Conservation (phyloP, 2,329 filamentous ascomycete genomes). For the Nemania abortiva region DNA sequence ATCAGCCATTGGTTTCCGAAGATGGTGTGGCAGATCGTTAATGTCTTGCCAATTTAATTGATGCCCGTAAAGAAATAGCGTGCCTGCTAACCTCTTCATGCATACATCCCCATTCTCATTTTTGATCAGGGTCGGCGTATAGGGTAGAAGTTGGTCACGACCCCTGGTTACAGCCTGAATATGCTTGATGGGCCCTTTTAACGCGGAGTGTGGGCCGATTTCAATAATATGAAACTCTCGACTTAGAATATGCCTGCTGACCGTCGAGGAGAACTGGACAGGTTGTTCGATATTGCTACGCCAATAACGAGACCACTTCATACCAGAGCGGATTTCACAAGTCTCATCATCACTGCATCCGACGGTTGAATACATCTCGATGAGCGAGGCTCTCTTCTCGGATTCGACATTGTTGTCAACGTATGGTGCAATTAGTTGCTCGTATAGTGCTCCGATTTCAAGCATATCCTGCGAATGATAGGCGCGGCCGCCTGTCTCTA, state of each 20-base stretch:
- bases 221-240: neutral
- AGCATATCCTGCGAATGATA: neutral
- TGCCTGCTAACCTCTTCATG: neutral
- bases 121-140: neutral
- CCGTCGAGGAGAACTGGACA: too few species aligned
- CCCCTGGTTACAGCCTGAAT: neutral
- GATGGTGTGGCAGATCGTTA: neutral
- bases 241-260: neutral
- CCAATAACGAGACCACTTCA: neutral
- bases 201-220: conserved; percentile 52
- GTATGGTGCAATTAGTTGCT: neutral
- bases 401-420: neutral
- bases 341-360: too few species aligned
- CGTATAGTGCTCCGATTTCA: neutral
- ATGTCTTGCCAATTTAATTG: neutral
- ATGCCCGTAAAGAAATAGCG: neutral
- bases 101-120: neutral
- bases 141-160: neutral
- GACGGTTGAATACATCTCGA: neutral
- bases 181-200: conserved; percentile 50
- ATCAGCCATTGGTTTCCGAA: neutral
- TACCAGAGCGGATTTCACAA: too few species aligned
- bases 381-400: too few species aligned
- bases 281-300: too few species aligned
- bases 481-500: neutral